Percentiles rank a stretch among this genome's conserved stretches.
Evolutionary conservation across 768 basidiomycete genomes (phyloP).

Genomic region (Phlegmacium glaucopus): DNA sequence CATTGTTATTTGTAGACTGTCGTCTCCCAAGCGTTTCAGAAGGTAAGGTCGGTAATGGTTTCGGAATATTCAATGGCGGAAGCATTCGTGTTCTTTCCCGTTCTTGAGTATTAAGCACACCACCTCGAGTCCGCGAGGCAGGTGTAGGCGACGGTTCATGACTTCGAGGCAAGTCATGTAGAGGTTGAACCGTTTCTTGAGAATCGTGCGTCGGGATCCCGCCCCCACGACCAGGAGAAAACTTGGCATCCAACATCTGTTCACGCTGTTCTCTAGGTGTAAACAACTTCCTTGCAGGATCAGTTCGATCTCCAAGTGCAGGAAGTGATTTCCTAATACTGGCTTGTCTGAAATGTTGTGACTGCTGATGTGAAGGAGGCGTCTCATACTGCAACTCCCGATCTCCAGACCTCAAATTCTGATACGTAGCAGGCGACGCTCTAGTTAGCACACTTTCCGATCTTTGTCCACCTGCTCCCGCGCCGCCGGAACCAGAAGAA

Average conservation of each 20-base stretch:
- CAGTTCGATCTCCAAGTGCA: neutral
- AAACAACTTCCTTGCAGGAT: conserved; percentile 49
- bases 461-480: conserved; percentile 5
- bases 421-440: conserved; percentile 31
- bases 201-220: conserved; percentile 37
- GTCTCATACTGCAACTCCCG: conserved; percentile 22
- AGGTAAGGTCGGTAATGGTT: conserved; percentile 55
- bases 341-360: neutral
- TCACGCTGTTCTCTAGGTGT: conserved; percentile 56
- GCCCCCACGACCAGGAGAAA: conserved; percentile 5
- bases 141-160: conserved; percentile 45
- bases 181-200: conserved; percentile 36
- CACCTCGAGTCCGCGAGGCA: conserved; percentile 27
- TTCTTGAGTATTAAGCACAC: conserved; percentile 6
- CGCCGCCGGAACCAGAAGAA: too few species aligned
- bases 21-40: conserved; percentile 45
- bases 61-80: conserved; percentile 51
- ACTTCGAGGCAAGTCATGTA: neutral
- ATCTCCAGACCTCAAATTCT: conserved; percentile 18
- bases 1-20: conserved; percentile 8
- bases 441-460: conserved; percentile 34
- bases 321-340: conserved; percentile 1
- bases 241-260: conserved; percentile 25
- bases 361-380: conserved; percentile 16
- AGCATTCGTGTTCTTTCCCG: conserved; percentile 44